Conservation (phyloP, 2,329 filamentous ascomycete genomes). For the Ophiostoma triangulosporum region DNA sequence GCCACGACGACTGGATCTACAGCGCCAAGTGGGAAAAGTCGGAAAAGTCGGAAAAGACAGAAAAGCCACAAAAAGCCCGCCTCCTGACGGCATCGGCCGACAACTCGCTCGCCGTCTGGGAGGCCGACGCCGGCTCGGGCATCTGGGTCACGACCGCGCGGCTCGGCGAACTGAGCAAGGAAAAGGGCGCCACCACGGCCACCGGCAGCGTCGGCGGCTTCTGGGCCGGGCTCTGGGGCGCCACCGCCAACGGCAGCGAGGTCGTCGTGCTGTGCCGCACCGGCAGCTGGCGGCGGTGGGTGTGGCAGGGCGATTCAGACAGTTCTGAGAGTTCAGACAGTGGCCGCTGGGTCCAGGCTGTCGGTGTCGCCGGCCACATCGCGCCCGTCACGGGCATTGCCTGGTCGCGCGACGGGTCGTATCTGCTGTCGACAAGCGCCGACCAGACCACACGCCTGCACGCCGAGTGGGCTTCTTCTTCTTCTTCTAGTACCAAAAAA, state of each 20-base stretch:
- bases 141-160: conserved; percentile 82
- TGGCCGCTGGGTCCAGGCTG: conserved; percentile 60
- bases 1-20: conserved; percentile 98
- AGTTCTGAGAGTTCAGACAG: no score
- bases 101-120: conserved; percentile 89
- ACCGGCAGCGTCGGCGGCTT: conserved; percentile 94
- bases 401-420: conserved; percentile 72
- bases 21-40: conserved; percentile 59
- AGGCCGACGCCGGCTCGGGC: conserved; percentile 67
- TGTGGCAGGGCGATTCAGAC: no score
- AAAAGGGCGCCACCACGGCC: conserved; percentile 91
- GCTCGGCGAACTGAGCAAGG: conserved; percentile 83
- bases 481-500: conserved; percentile 3
- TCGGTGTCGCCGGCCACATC: conserved; percentile 75
- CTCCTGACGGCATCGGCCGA: conserved; percentile 87
- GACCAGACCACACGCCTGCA: conserved; percentile 91
- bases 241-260: conserved; percentile 27
- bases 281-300: conserved; percentile 86
- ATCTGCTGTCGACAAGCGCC: conserved; percentile 74
- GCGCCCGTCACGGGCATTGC: conserved; percentile 66
- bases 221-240: conserved; percentile 90
- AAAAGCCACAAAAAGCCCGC: conserved; percentile 32
- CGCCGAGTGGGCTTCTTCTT: conserved; percentile 48
- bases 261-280: conserved; percentile 79
- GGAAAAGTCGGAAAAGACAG: conserved; percentile 18